phyloP scores from a whole-genome alignment of 192 early-diverging fungal species.

The Umbelopsis sp. region DNA sequence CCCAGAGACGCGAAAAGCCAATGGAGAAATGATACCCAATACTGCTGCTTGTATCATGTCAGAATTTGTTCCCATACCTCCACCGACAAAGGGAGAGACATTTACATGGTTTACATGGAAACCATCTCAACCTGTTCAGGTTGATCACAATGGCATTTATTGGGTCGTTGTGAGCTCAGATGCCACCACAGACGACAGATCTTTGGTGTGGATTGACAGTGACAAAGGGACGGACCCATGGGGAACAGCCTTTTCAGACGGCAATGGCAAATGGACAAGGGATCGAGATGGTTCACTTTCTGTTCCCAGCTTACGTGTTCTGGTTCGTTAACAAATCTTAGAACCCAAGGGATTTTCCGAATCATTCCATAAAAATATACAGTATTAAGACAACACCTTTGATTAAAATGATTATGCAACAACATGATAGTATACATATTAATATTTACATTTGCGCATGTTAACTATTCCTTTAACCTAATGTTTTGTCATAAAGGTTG shows the following conservation, averaged over 20 bases:
- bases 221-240: conserved; percentile 5
- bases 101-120: conserved; percentile 1
- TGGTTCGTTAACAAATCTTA: background rate
- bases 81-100: background rate
- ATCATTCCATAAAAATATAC: background rate
- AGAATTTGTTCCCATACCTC: background rate
- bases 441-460: too few relatives aligned
- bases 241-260: conserved; percentile 10
- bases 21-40: background rate
- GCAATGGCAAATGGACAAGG: background rate
- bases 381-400: background rate
- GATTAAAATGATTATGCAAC: too few relatives aligned
- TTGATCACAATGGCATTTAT: background rate
- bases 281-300: conserved; percentile 1
- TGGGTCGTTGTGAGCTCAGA: background rate
- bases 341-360: background rate
- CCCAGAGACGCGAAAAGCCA: background rate
- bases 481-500: too few relatives aligned
- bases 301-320: background rate
- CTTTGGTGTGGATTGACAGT: background rate
- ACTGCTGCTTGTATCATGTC: background rate
- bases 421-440: too few relatives aligned
- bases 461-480: too few relatives aligned
- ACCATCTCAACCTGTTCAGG: background rate
- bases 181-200: background rate